Conservation (phyloP, 176 grass and related monocot genomes). For the Dactylis glomerata region DNA sequence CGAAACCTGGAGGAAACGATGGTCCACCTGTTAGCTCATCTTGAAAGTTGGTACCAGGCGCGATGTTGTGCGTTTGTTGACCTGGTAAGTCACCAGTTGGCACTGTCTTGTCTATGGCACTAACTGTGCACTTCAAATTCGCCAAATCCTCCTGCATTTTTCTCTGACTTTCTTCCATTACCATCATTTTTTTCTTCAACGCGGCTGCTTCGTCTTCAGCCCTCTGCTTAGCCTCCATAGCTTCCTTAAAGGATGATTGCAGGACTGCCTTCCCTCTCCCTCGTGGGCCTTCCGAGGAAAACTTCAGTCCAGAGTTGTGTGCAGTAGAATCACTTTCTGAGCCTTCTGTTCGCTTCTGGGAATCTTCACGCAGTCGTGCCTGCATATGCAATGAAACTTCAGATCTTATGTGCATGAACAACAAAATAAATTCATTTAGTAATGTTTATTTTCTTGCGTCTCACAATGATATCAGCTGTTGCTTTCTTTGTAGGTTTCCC, state of each 20-base stretch:
- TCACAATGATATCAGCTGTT: slow-evolving; percentile 50
- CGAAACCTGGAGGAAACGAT: not conserved
- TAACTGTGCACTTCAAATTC: slow-evolving; percentile 21
- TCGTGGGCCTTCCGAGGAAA: not conserved
- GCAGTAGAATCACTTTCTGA: slow-evolving; percentile 10
- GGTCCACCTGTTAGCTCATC: not conserved
- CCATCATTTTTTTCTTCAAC: slow-evolving; percentile 50
- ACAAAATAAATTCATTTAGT: not conserved
- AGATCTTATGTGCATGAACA: not conserved
- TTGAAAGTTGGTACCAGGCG: not conserved
- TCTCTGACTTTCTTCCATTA: slow-evolving; percentile 49
- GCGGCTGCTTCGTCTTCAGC: slow-evolving; percentile 43
- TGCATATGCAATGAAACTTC: slow-evolving; percentile 21
- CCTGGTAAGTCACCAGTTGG: slow-evolving; percentile 1
- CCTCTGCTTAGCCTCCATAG: slow-evolving; percentile 46
- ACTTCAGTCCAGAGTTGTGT: slow-evolving; percentile 7
- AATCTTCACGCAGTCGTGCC: slow-evolving; percentile 27
- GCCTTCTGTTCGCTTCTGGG: slow-evolving; percentile 16
- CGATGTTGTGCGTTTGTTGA: not conserved
- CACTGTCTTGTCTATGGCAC: not conserved
- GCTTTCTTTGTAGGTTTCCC: slow-evolving; percentile 41
- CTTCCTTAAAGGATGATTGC: slow-evolving; percentile 33
- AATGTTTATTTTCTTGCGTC: slow-evolving; percentile 23
- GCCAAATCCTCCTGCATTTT: slow-evolving; percentile 44
- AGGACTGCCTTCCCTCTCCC: slow-evolving; percentile 11